These are phyloP conservation scores for Ganoderma multipileum DNA, from an alignment of 1,284 basidiomycete genomes.

Conservation along the genomic window DNA sequence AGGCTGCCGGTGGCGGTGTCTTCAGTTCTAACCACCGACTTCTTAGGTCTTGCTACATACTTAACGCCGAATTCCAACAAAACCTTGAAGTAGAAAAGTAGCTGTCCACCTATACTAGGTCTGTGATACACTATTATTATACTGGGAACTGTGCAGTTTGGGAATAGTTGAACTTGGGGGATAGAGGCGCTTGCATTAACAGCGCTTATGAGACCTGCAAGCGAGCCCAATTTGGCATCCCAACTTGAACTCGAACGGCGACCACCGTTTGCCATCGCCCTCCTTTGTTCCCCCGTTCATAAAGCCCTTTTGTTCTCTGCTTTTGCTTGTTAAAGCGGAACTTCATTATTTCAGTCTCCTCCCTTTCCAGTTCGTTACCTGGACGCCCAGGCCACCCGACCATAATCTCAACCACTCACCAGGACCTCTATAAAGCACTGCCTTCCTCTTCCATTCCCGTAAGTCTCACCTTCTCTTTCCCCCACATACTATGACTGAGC, in stretches of 20 bases:
- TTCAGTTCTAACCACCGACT: too few relatives aligned
- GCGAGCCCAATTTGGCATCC: neutral
- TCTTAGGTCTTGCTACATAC: too few relatives aligned
- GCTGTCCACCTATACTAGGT: too few relatives aligned
- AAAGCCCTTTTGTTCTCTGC: neutral
- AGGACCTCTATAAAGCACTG: neutral
- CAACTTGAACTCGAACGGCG: neutral
- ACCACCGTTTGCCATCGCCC: neutral
- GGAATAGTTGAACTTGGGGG: neutral
- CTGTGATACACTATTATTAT: too few relatives aligned
- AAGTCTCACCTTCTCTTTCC: neutral
- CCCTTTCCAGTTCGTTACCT: neutral
- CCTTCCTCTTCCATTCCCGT: neutral
- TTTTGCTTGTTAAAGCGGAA: neutral
- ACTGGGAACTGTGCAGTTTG: too few relatives aligned
- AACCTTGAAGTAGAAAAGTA: too few relatives aligned
- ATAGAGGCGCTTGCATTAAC: constrained; percentile 22
- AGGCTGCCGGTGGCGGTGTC: too few relatives aligned
- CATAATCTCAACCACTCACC: neutral
- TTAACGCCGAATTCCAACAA: too few relatives aligned
- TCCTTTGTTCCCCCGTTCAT: neutral
- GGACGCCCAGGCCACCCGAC: neutral
- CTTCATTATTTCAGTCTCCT: neutral
- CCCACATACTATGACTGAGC: neutral
- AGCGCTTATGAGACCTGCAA: neutral